Base-by-base conservation (phyloP, 768 basidiomycete species). In the Gyrodon lividus region DNA sequence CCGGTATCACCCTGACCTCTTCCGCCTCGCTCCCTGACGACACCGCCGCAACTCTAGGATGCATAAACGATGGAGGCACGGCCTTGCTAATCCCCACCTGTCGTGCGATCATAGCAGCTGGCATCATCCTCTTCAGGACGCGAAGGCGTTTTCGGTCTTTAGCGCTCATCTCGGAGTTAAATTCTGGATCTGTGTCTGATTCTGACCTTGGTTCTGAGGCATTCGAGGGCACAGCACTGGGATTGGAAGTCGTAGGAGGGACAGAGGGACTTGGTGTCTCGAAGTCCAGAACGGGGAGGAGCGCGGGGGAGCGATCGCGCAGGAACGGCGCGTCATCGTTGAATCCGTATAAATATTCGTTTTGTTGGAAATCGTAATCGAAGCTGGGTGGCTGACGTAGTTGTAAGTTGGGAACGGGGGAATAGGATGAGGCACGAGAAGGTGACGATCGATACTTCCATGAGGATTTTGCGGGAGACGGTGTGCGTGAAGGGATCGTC, bases 51-150 rank as follows among this genome's bases (percentile, higher is more conserved):
- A 19, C 34, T 34, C 49, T 50, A 34, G 59, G n/a, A 39, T 49
- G 63, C 16, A 23, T 52, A 44, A 46, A 52, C 1, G 42, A 24
- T 30, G 41, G 46, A n/a, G 35, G 57, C 24, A 49, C 62, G 56
- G 43, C 34, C 14, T 43, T 55, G 46, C 42, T 49, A 38, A 4
- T 49, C 47, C 33, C 59, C 48, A 69, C 50, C 48, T 74, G 65
- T 40, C 62, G 64, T 14, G 73, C 62, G 41, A 81, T 64, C 77
- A 85, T 78, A 43, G 74, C 74, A 10, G 71, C 72, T 4, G 84
- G 84, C 70, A 83, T 70, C 77, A 87, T 77, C 14, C 71, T 75
- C 33, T 53, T 61, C 16, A 83, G 67, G 5, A 60, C 73, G 31
- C 73, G 76, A 26, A 71, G 45, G 26, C 64, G 58, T 59, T 70